A percentile compares a stretch with the other conserved stretches of the same genome.
Evolutionary conservation across 1,139 yeast species (phyloP).

Genomic region (Arxiozyma slooffiae): DNA sequence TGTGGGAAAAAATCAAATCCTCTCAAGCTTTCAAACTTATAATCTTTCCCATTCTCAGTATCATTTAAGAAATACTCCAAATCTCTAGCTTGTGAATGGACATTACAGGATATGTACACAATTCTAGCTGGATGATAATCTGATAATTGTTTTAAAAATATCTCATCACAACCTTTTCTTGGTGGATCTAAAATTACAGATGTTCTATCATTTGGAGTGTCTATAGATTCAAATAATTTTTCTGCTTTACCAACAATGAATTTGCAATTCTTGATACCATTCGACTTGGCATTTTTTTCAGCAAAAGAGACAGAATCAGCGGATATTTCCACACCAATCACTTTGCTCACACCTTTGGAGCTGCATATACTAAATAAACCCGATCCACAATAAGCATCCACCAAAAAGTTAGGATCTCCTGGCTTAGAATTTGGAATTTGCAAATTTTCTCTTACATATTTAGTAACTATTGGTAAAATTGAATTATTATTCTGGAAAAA

Average conservation of each 20-base stretch:
- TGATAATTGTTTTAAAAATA: constrained; percentile 74
- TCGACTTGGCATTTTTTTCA: constrained; percentile 62
- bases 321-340: constrained; percentile 89
- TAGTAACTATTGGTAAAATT: constrained; percentile 71
- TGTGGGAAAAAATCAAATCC: constrained; percentile 98
- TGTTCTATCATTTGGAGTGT: constrained; percentile 61
- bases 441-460: constrained; percentile 66
- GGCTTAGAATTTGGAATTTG: constrained; percentile 38
- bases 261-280: constrained; percentile 64
- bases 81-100: constrained; percentile 94
- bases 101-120: constrained; percentile 92
- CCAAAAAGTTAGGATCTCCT: constrained; percentile 45
- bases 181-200: constrained; percentile 95
- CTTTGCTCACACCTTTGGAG: constrained; percentile 65
- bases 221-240: constrained; percentile 68
- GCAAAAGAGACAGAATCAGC: constrained; percentile 90
- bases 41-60: constrained; percentile 52
- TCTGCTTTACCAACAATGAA: constrained; percentile 92
- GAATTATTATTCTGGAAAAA: constrained; percentile 94
- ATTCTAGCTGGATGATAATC: constrained; percentile 75
- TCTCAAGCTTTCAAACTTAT: constrained; percentile 67
- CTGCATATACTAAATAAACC: constrained; percentile 88
- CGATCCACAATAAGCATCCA: constrained; percentile 96
- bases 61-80: constrained; percentile 68
- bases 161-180: constrained; percentile 89